A percentile compares a stretch with the other conserved stretches of the same genome.
phyloP scores from a whole-genome alignment of 2,329 filamentous ascomycete species.

The Epichloe elymi region DNA sequence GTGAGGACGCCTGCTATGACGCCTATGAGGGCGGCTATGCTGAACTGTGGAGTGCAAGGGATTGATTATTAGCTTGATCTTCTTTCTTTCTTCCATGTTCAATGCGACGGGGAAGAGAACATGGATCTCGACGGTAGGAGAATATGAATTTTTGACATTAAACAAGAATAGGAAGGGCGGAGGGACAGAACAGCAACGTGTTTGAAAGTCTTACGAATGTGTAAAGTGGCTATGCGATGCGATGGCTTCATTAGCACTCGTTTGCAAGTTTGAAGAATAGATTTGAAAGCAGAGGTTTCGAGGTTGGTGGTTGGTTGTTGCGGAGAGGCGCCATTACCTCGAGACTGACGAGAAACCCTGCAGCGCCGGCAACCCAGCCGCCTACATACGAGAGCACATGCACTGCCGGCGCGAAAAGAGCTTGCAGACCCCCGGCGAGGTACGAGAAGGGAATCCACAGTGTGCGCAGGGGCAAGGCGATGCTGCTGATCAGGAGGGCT shows the following conservation, averaged over 20 bases:
- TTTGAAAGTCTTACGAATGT: slow-evolving; percentile 24
- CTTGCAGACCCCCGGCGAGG: not conserved
- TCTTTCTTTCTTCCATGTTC: not conserved
- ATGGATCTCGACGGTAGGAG: too few relatives aligned
- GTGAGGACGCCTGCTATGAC: slow-evolving; percentile 46
- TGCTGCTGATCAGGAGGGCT: slow-evolving; percentile 11
- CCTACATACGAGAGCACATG: slow-evolving; percentile 3
- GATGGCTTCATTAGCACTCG: too few relatives aligned
- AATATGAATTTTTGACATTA: too few relatives aligned
- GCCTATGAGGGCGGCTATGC: slow-evolving; percentile 56
- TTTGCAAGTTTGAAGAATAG: too few relatives aligned
- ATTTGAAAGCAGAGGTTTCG: not conserved
- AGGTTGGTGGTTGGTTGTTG: not conserved
- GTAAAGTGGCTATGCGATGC: slow-evolving; percentile 24
- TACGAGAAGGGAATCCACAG: slow-evolving; percentile 3
- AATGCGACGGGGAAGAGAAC: not conserved
- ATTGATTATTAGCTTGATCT: not conserved
- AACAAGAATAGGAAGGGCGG: too few relatives aligned
- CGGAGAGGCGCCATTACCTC: not conserved
- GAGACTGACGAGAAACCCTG: slow-evolving; percentile 1
- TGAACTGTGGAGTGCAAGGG: slow-evolving; percentile 28
- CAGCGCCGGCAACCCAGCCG: not conserved
- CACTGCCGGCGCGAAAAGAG: slow-evolving; percentile 1
- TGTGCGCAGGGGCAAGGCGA: slow-evolving; percentile 1
- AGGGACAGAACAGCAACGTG: not conserved